phyloP scores from a whole-genome alignment of 257 asterid genomes.

The Jasminum sambac region DNA sequence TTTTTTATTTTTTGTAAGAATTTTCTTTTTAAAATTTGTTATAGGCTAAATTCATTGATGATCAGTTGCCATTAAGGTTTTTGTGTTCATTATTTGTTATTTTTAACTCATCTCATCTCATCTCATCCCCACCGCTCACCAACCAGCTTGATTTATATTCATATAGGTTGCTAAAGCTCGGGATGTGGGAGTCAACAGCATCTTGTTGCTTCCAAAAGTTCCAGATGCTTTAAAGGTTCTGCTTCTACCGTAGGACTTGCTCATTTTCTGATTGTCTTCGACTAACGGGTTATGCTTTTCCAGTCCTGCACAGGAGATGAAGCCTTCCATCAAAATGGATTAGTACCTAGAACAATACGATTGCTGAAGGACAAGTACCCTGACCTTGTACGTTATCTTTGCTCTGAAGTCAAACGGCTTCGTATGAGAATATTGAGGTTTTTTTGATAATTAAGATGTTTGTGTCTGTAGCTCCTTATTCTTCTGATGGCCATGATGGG shows the following conservation, averaged over 20 bases:
- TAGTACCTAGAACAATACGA: constrained; percentile 85
- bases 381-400: constrained; percentile 69
- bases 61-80: no score
- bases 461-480: constrained; percentile 72
- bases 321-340: constrained; percentile 88
- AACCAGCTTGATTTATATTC: constrained; percentile 20
- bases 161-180: constrained; percentile 82
- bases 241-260: constrained; percentile 4
- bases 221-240: constrained; percentile 96
- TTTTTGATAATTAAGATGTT: constrained; percentile 15
- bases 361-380: constrained; percentile 91
- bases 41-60: no score
- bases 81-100: no score
- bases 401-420: background rate
- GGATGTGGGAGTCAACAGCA: constrained; percentile 96
- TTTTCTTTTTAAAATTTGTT: no score
- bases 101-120: no score
- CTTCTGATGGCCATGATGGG: constrained; percentile 99
- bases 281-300: constrained; percentile 18
- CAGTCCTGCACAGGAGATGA: constrained; percentile 88
- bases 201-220: constrained; percentile 93
- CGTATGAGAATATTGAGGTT: background rate
- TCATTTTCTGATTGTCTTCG: constrained; percentile 17
- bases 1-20: no score
- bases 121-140: no score